Conservation (phyloP, 1,139 yeast species). For the Saccharomyces hybrid region DNA sequence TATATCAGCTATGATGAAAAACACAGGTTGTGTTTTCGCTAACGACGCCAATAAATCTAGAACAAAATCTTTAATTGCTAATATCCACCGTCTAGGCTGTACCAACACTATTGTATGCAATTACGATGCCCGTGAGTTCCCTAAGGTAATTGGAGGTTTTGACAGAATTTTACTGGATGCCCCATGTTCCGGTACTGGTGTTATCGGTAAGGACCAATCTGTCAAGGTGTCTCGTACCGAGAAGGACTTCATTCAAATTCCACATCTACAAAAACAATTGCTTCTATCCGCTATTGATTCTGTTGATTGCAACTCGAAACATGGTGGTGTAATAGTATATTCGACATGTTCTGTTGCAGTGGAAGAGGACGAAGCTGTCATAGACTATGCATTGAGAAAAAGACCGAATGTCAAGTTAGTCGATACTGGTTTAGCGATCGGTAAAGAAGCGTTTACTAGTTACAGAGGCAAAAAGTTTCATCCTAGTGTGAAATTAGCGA, state of each 20-base stretch:
- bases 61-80: conserved; percentile 93
- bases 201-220: conserved; percentile 92
- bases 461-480: conserved; percentile 90
- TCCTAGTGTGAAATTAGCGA: conserved; percentile 66
- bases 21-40: conserved; percentile 95
- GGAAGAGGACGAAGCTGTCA: conserved; percentile 97
- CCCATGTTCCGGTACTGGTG: conserved; percentile 99
- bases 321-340: conserved; percentile 93
- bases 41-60: conserved; percentile 95
- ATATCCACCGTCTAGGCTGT: conserved; percentile 94
- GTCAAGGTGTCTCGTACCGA: conserved; percentile 92
- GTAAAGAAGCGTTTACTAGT: conserved; percentile 91
- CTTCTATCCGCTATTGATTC: conserved; percentile 93
- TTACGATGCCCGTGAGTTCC: conserved; percentile 97
- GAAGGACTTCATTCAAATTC: conserved; percentile 93
- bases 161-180: conserved; percentile 94
- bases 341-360: conserved; percentile 98
- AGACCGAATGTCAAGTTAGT: conserved; percentile 95
- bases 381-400: conserved; percentile 93
- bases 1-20: conserved; percentile 93
- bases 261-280: conserved; percentile 92
- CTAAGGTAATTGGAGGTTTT: conserved; percentile 96
- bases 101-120: conserved; percentile 94
- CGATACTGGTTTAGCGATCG: conserved; percentile 88
- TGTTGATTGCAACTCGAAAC: conserved; percentile 82